phyloP scores from a whole-genome alignment of 257 asterid genomes.

The Fraxinus americana region DNA sequence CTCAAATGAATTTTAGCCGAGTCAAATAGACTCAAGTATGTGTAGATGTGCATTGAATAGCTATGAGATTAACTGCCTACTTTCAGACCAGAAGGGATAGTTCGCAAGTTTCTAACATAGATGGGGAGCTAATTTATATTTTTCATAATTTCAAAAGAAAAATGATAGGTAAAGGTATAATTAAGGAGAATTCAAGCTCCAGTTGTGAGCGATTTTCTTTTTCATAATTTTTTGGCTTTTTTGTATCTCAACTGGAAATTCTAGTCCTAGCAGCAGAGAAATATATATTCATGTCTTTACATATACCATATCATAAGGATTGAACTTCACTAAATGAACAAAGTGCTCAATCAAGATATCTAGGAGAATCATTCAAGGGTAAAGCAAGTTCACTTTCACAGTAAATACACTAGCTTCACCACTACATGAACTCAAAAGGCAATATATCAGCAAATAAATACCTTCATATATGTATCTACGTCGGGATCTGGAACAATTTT shows the following conservation, averaged over 20 bases:
- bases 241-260: background rate
- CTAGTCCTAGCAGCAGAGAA: background rate
- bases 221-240: background rate
- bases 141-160: no score
- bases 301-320: background rate
- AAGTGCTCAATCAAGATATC: background rate
- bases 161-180: background rate
- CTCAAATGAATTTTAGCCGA: background rate
- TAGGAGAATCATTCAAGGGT: background rate
- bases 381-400: background rate
- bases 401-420: background rate
- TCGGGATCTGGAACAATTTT: conserved; percentile 63
- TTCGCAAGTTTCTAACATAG: background rate
- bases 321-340: background rate
- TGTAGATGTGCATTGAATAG: background rate
- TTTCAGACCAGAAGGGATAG: background rate
- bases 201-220: background rate
- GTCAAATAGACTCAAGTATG: conserved; percentile 5
- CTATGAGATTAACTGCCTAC: background rate
- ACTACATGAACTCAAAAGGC: background rate
- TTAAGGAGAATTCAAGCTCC: background rate
- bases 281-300: no score
- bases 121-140: background rate
- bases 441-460: conserved; percentile 12
- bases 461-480: conserved; percentile 74